Conservation (phyloP, 2,329 filamentous ascomycete species). For the Fulvia fulva region DNA sequence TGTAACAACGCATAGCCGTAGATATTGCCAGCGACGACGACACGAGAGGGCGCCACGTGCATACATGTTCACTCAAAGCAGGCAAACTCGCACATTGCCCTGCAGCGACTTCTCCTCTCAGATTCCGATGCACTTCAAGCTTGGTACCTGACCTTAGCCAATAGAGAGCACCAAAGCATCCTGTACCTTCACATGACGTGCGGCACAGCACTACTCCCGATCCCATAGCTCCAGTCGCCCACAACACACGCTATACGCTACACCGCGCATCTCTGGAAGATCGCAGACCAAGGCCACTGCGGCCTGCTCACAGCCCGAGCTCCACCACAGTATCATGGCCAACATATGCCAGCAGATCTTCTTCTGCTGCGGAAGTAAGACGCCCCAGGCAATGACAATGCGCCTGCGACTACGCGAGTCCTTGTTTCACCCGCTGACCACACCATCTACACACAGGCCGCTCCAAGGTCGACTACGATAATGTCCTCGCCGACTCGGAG, state of each 20-base stretch:
- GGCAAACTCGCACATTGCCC: neutral
- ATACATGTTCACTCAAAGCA: too few relatives aligned
- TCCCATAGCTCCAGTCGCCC: too few relatives aligned
- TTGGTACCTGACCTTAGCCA: neutral
- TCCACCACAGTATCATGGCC: conserved; percentile 26
- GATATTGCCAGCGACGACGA: neutral
- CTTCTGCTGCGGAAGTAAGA: conserved; percentile 33
- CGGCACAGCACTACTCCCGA: neutral
- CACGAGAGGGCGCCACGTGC: neutral
- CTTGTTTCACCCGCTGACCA: conserved; percentile 2
- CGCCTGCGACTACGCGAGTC: neutral
- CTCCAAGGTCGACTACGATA: conserved; percentile 44
- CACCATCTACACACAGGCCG: conserved; percentile 35
- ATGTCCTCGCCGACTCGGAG: conserved; percentile 80
- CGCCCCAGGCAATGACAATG: neutral
- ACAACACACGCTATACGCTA: too few relatives aligned
- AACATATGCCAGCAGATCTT: conserved; percentile 32
- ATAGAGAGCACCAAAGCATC: neutral
- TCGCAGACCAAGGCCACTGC: neutral
- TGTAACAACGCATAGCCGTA: too few relatives aligned
- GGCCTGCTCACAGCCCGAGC: conserved; percentile 7
- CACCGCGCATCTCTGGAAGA: conserved; percentile 2
- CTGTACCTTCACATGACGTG: conserved; percentile 1
- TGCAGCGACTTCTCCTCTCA: neutral
- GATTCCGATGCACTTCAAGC: too few relatives aligned